Conservation (phyloP, 2,329 filamentous ascomycete species). For the Fusarium sp. region DNA sequence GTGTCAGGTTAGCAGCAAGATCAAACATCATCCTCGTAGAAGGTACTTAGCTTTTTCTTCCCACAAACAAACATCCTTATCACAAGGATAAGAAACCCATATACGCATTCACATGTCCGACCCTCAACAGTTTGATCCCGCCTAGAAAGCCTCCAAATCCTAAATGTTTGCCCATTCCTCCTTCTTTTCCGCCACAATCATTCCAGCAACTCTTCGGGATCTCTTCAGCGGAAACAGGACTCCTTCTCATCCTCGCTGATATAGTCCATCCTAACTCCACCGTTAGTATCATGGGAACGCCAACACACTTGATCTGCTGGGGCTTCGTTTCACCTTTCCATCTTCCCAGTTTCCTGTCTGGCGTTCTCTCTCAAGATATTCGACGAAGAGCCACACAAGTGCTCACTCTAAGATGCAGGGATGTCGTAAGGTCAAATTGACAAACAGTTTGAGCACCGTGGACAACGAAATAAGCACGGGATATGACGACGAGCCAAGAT, state of each 20-base stretch:
- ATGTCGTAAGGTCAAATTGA: too few relatives aligned
- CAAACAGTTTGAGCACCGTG: too few relatives aligned
- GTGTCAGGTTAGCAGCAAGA: not conserved
- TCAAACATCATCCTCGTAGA: not conserved
- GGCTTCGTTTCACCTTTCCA: too few relatives aligned
- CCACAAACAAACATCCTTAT: not conserved
- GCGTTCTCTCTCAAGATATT: too few relatives aligned
- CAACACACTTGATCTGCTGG: too few relatives aligned
- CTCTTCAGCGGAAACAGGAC: not conserved
- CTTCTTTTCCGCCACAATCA: not conserved
- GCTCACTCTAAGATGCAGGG: too few relatives aligned
- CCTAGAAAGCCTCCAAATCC: not conserved
- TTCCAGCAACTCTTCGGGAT: not conserved
- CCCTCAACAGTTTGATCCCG: not conserved
- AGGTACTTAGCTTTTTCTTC: not conserved
- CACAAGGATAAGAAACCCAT: not conserved
- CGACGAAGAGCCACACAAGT: too few relatives aligned
- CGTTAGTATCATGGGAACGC: too few relatives aligned
- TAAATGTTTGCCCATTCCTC: not conserved
- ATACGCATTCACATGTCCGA: not conserved
- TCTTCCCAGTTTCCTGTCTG: too few relatives aligned
- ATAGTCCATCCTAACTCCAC: not conserved
- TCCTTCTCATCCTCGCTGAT: not conserved
- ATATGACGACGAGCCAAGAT: too few relatives aligned
- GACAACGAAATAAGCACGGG: too few relatives aligned